These are phyloP conservation scores for Candida sanyaensis DNA, from an alignment of 1,139 yeast species.

Conservation along the genomic window DNA sequence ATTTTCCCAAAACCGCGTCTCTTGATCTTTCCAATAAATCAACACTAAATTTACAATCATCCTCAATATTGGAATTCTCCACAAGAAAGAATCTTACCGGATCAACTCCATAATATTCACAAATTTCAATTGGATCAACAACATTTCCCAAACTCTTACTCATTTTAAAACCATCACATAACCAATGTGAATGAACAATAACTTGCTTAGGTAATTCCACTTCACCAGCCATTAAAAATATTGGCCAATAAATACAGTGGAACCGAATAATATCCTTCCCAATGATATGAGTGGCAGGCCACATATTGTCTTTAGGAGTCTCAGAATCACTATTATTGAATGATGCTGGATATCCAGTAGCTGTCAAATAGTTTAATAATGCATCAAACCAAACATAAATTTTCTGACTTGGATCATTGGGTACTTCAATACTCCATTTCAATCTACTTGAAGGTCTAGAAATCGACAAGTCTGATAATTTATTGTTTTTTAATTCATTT, in stretches of 20 bases:
- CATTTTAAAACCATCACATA: conserved; percentile 88
- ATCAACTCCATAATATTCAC: conserved; percentile 68
- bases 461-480: conserved; percentile 70
- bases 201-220: conserved; percentile 70
- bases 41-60: conserved; percentile 79
- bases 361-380: conserved; percentile 77
- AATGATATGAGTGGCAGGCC: conserved; percentile 78
- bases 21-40: conserved; percentile 57
- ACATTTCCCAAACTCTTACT: conserved; percentile 92
- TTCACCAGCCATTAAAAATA: conserved; percentile 81
- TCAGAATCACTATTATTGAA: background rate
- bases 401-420: conserved; percentile 72
- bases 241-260: conserved; percentile 95
- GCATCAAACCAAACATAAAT: conserved; percentile 99
- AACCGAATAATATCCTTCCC: conserved; percentile 92
- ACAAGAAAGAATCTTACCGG: conserved; percentile 73
- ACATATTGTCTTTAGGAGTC: conserved; percentile 20
- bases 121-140: conserved; percentile 79
- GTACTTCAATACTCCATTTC: conserved; percentile 91
- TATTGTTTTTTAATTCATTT: conserved; percentile 51
- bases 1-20: conserved; percentile 74
- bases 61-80: conserved; percentile 72
- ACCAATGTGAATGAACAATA: conserved; percentile 94
- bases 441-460: conserved; percentile 81
- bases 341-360: conserved; percentile 59